Base-by-base conservation (phyloP, 345 rosid genomes). In the Brassica cretica region DNA sequence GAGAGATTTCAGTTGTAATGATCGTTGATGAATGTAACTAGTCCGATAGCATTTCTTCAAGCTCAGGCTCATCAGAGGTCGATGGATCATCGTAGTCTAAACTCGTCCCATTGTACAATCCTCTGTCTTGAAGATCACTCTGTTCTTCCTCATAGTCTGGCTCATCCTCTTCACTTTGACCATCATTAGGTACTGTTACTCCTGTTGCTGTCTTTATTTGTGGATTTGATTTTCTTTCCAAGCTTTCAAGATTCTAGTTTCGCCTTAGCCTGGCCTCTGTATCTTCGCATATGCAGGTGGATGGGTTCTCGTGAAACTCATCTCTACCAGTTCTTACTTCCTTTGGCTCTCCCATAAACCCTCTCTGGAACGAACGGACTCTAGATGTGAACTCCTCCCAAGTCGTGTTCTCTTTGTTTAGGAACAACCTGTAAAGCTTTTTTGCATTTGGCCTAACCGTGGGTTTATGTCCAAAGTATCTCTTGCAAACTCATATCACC, bases 361-460 rank as follows among this genome's bases (percentile, higher is more conserved):
- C 98, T 85, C 91, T 84, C 79, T 95, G 99, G n/a, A 81, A 87
- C 49, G 85, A 82, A 61, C 87, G 93, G 68, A 88, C 89, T 81
- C 76, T 86, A 6, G 91, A 85, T 16, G 97, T 81, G 78, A 93
- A 95, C 64, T 78, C 89, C 80, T 91, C 96, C 99, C 99, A 95
- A 0, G 97, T 86, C 77, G 81, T 80, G 89, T 87, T 91, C 72
- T 73, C 80, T 86, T 85, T 86, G 84, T 75, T 84, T 73, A 78
- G 55, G 85, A 91, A 93, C 77, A 95, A 74, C 41, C 92, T 84
- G 71, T 91, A 88, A 51, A 95, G 87, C 69, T 91, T 95, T 70
- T 91, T 93, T 12, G 98, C 94, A 85, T 91, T 95, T 30, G 99
- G 99, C 69, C 98, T 94, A 77, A 93, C 86, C 0, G 99, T 95